phyloP scores from a whole-genome alignment of 2,329 filamentous ascomycete genomes.

The Xylaria sp. region DNA sequence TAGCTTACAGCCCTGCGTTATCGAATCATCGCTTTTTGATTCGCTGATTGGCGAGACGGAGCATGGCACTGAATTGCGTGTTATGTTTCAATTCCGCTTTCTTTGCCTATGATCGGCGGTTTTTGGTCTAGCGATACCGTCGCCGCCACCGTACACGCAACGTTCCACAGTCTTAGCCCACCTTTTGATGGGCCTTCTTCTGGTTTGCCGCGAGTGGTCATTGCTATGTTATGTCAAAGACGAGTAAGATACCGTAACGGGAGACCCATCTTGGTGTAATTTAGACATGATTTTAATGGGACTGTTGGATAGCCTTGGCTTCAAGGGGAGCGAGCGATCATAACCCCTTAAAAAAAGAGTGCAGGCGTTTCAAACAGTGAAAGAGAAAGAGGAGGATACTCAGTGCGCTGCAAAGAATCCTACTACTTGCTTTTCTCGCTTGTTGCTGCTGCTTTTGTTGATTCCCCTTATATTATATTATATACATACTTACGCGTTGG shows the following conservation, averaged over 20 bases:
- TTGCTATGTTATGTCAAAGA: background rate
- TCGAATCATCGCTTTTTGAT: background rate
- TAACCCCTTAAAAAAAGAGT: background rate
- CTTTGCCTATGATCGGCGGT: background rate
- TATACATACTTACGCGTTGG: conserved; percentile 5
- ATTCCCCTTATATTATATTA: conserved; percentile 19
- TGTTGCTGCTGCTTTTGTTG: background rate
- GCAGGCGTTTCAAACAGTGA: background rate
- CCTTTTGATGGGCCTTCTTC: background rate
- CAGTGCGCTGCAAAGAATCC: conserved; percentile 5
- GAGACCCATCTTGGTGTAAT: background rate
- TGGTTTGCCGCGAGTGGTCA: background rate
- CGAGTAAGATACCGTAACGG: background rate
- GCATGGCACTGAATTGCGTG: background rate
- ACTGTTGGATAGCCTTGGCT: background rate
- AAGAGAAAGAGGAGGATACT: conserved; percentile 11
- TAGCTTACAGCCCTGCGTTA: background rate
- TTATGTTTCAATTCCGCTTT: background rate
- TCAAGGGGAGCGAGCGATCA: background rate
- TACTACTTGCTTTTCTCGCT: conserved; percentile 2
- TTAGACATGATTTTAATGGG: conserved; percentile 3
- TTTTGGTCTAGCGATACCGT: background rate
- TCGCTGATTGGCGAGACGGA: background rate
- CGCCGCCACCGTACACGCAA: background rate
- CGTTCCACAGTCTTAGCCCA: background rate